Conservation (phyloP, 768 basidiomycete genomes). For the Lepiota subincarnata region DNA sequence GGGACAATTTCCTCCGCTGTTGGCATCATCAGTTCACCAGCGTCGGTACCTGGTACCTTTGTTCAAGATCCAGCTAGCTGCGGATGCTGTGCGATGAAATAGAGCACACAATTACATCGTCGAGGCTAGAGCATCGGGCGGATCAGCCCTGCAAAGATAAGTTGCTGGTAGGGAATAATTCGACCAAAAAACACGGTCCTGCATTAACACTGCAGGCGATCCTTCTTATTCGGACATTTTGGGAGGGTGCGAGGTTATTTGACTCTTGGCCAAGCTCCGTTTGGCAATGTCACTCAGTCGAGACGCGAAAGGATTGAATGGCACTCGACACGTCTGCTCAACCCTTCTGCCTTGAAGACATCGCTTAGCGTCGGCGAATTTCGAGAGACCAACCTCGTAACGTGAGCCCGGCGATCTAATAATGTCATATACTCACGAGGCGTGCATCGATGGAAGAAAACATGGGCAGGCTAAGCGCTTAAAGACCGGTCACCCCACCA, state of each 20-base stretch:
- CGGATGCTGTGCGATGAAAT: not conserved
- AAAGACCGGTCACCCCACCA: not conserved
- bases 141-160: not conserved
- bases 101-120: not conserved
- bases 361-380: conserved; percentile 10
- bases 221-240: no score
- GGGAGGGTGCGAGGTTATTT: no score
- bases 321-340: not conserved
- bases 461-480: not conserved
- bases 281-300: no score
- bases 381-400: not conserved
- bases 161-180: not conserved
- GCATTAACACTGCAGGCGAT: no score
- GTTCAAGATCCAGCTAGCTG: not conserved
- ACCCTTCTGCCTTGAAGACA: not conserved
- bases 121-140: not conserved
- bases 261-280: no score
- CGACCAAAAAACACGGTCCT: no score
- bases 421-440: not conserved
- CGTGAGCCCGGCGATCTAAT: conserved; percentile 8
- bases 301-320: no score
- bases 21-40: not conserved
- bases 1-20: not conserved
- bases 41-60: conserved; percentile 1
- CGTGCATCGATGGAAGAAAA: not conserved